These are phyloP conservation scores for Medicago ruthenica DNA, from an alignment of 306 rosid genomes.

Conservation along the genomic window DNA sequence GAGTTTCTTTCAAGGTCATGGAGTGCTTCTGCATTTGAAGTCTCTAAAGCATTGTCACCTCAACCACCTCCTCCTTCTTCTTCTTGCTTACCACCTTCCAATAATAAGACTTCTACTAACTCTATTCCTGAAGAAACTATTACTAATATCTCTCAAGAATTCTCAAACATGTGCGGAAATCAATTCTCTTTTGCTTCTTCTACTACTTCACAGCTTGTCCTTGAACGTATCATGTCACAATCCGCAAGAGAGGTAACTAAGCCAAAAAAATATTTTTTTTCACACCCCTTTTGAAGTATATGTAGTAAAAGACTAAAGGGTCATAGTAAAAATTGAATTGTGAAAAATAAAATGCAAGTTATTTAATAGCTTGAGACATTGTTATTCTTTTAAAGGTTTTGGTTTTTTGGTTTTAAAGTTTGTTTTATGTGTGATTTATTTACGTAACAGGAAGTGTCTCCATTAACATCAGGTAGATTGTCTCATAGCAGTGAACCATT, in stretches of 20 bases:
- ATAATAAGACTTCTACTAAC: slow-evolving; percentile 43
- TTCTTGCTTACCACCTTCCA: slow-evolving; percentile 51
- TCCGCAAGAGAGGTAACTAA: slow-evolving; percentile 82
- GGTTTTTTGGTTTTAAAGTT: slow-evolving; percentile 10
- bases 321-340: background rate
- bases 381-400: background rate
- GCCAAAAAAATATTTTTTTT: background rate
- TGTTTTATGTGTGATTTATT: background rate
- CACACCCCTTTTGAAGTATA: slow-evolving; percentile 4
- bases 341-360: background rate
- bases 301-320: background rate
- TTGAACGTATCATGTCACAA: slow-evolving; percentile 98
- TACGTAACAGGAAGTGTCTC: slow-evolving; percentile 87
- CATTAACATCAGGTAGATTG: slow-evolving; percentile 93
- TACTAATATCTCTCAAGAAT: slow-evolving; percentile 54
- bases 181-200: slow-evolving; percentile 84
- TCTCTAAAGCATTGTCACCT: slow-evolving; percentile 74
- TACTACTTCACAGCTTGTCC: slow-evolving; percentile 87
- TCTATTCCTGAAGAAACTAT: slow-evolving; percentile 68
- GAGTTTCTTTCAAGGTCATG: slow-evolving; percentile 97
- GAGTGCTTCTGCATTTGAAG: slow-evolving; percentile 91
- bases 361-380: background rate
- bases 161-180: slow-evolving; percentile 51
- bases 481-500: slow-evolving; percentile 91
- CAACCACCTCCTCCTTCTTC: slow-evolving; percentile 45